phyloP scores from a whole-genome alignment of 306 rosid species.

The Corylus americana region DNA sequence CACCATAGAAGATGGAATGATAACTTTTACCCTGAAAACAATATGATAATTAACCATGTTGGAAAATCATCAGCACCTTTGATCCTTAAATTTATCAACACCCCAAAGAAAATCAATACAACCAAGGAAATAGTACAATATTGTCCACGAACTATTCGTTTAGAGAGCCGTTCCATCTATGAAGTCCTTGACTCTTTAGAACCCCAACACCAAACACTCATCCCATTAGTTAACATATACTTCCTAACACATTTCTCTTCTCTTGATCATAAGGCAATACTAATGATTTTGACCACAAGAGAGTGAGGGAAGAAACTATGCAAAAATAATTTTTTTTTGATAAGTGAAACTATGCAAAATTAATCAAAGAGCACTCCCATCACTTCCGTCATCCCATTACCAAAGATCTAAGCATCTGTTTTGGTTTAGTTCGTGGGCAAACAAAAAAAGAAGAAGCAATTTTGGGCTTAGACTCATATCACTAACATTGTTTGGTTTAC shows the following conservation, averaged over 20 bases:
- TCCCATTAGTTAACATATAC: not conserved
- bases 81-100: not conserved
- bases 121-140: not conserved
- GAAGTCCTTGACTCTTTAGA: not conserved
- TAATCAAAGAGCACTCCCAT: too few species aligned
- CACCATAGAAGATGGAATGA: not conserved
- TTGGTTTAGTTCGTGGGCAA: too few species aligned
- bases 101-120: not conserved
- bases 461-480: too few species aligned
- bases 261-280: not conserved
- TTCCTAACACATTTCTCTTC: not conserved
- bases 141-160: not conserved
- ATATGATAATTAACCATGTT: not conserved
- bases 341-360: not conserved
- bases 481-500: too few species aligned
- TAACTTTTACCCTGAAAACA: not conserved
- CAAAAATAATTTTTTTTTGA: too few species aligned
- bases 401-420: too few species aligned
- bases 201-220: not conserved
- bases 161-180: not conserved
- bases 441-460: too few species aligned
- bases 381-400: too few species aligned
- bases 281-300: not conserved
- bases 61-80: not conserved
- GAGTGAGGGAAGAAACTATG: not conserved